Evolutionary conservation across 139 green algal genomes (phyloP).

Genomic region (Picochlorum sp.): DNA sequence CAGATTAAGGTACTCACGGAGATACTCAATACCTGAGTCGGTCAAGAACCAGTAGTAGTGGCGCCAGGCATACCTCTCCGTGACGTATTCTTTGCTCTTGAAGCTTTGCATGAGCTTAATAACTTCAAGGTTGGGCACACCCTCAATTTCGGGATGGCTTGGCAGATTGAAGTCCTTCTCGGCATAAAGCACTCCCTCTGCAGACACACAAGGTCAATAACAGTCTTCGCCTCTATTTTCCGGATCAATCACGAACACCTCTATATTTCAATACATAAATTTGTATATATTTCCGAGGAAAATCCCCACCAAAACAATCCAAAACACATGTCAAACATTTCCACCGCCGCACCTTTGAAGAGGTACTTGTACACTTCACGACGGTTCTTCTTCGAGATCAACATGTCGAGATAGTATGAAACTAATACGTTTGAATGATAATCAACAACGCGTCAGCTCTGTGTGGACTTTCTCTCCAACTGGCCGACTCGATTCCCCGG

Average conservation of each 20-base stretch:
- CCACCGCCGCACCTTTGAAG: no score
- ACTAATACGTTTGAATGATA: not conserved
- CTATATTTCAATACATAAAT: no score
- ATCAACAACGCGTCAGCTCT: slow-evolving; percentile 25
- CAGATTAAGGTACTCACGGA: slow-evolving; percentile 97
- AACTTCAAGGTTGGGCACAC: slow-evolving; percentile 84
- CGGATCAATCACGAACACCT: no score
- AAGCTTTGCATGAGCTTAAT: slow-evolving; percentile 79
- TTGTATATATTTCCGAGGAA: not conserved
- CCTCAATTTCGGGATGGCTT: slow-evolving; percentile 80
- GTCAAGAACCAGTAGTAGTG: slow-evolving; percentile 99
- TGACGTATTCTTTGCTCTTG: slow-evolving; percentile 90
- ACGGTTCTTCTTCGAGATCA: slow-evolving; percentile 98
- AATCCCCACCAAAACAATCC: not conserved
- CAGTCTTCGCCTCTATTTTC: no score
- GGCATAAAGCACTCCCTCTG: slow-evolving; percentile 96
- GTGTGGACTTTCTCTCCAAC: slow-evolving; percentile 53
- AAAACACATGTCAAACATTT: slow-evolving; percentile 17
- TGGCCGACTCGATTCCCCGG: slow-evolving; percentile 84
- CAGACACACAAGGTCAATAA: not conserved
- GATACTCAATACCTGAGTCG: slow-evolving; percentile 94
- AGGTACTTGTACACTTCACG: slow-evolving; percentile 99
- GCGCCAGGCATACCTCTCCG: slow-evolving; percentile 93
- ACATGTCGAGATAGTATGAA: slow-evolving; percentile 61
- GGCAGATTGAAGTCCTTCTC: slow-evolving; percentile 98